A percentile compares a stretch with the other conserved stretches of the same genome.
Conservation (phyloP, 2,329 filamentous ascomycete genomes). For the Fusarium floridanum region DNA sequence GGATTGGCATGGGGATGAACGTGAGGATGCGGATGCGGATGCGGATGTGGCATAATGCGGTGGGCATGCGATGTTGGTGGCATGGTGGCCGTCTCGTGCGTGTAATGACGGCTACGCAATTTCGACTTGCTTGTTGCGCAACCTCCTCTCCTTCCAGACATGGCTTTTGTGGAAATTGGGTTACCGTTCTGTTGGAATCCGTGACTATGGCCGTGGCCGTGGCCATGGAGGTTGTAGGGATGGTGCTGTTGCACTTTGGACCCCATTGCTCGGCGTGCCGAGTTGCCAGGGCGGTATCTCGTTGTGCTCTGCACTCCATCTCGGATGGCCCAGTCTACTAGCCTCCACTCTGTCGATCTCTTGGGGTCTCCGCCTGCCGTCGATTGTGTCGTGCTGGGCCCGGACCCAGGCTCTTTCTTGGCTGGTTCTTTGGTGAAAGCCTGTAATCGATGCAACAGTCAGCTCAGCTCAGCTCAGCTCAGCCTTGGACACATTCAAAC, state of each 20-base stretch:
- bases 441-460: slow-evolving; percentile 43
- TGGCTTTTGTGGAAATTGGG: slow-evolving; percentile 48
- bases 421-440: slow-evolving; percentile 58
- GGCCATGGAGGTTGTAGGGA: slow-evolving; percentile 17
- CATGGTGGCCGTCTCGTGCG: slow-evolving; percentile 36
- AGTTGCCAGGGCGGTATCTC: slow-evolving; percentile 72
- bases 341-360: slow-evolving; percentile 81
- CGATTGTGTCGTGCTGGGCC: slow-evolving; percentile 14
- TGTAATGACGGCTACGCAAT: slow-evolving; percentile 41
- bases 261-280: slow-evolving; percentile 43
- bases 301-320: slow-evolving; percentile 89
- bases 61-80: slow-evolving; percentile 40
- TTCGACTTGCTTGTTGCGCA: slow-evolving; percentile 47
- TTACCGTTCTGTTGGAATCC: slow-evolving; percentile 38
- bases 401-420: slow-evolving; percentile 46
- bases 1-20: background rate
- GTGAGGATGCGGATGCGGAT: background rate
- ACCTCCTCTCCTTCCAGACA: slow-evolving; percentile 52
- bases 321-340: slow-evolving; percentile 76
- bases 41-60: slow-evolving; percentile 26
- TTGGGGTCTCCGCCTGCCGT: slow-evolving; percentile 58
- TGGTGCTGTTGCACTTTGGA: slow-evolving; percentile 29
- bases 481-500: background rate
- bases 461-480: slow-evolving; percentile 41
- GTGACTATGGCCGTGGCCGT: background rate